Conservation (phyloP, 192 early-diverging fungal species). For the Blastocladiella britannica region DNA sequence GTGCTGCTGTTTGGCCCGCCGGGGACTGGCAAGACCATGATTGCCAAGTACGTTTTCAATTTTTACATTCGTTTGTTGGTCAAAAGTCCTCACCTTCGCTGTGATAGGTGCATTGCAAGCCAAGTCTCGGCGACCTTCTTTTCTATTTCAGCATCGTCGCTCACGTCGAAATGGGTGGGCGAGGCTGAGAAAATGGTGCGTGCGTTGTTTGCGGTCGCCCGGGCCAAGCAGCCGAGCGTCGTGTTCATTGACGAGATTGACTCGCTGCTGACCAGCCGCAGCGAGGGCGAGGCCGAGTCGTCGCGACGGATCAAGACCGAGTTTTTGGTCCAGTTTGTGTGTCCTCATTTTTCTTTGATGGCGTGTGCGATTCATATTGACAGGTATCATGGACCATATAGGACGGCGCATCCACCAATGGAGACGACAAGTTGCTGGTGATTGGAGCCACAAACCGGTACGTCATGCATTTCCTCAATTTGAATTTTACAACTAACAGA, state of each 20-base stretch:
- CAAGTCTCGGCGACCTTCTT: slow-evolving; percentile 61
- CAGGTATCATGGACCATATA: no score
- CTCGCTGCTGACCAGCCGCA: slow-evolving; percentile 67
- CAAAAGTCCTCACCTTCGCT: slow-evolving; percentile 13
- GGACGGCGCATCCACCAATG: slow-evolving; percentile 56
- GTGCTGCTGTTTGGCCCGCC: slow-evolving; percentile 50
- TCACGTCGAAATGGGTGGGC: slow-evolving; percentile 88
- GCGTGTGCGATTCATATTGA: no score
- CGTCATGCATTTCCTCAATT: background rate
- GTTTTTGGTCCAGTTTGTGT: slow-evolving; percentile 57
- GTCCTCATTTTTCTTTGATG: no score
- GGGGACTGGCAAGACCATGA: slow-evolving; percentile 67
- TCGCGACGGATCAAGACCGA: slow-evolving; percentile 82
- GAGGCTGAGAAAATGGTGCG: slow-evolving; percentile 89
- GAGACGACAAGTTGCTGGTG: slow-evolving; percentile 57
- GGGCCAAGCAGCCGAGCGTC: slow-evolving; percentile 65
- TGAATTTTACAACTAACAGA: background rate
- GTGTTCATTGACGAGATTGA: slow-evolving; percentile 94
- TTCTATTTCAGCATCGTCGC: slow-evolving; percentile 66
- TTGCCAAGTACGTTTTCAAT: slow-evolving; percentile 69
- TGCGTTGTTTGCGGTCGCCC: slow-evolving; percentile 74
- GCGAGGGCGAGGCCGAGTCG: slow-evolving; percentile 73
- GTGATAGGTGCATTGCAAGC: slow-evolving; percentile 24
- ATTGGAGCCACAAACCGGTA: slow-evolving; percentile 47
- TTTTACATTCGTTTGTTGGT: slow-evolving; percentile 3